Base-by-base conservation (phyloP, 306 rosid genomes). In the Quercus agrifolia region DNA sequence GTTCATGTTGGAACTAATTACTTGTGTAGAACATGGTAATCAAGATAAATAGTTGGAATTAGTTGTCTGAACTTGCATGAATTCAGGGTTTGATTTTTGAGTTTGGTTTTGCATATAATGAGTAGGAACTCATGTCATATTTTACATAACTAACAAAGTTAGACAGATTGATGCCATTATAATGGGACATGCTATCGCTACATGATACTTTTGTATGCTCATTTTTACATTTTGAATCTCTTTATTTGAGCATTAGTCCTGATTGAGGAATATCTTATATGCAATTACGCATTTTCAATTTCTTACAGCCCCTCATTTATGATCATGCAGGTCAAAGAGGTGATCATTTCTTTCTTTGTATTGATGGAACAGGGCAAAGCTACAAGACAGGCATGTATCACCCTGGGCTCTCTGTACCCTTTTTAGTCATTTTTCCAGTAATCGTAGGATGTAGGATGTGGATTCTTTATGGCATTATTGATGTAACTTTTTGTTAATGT, bases 301-400 rank as follows among this genome's bases (percentile, higher is more conserved):
- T 49, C 69, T 28, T 23, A 61, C 18, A 77, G 82, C 44, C 25
- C 66, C 56, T 6, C 56, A 59, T 75, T 71, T 81, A 82, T 80
- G 13, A 57, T 77, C 80, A 62, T 82, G 79, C 80, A 95, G 99
- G 97, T 95, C 82, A 95, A 92, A 87, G 99, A 95, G 87, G 96
- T 92, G 80, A 95, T 92, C 35, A 74, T 95, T 80, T 85, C 96
- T 56, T 95, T 92, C 90, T 95, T 81, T 82, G 90, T 95, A 83
- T 75, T 95, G 87, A 92, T 95, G 99, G 97, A 92, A 78, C 97
- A 92, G 70, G 98, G 99, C 74, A 95, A 90, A 89, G 93, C 93
- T 78, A 95, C 97, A 35, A 71, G 84, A 79, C 91, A 80, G 87
- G 99, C 90, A 74, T 28, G 74, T 9, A 49, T 80, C 76, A 62